Base-by-base conservation (phyloP, 2,329 filamentous ascomycete species). In the Colletotrichum coccodes region DNA sequence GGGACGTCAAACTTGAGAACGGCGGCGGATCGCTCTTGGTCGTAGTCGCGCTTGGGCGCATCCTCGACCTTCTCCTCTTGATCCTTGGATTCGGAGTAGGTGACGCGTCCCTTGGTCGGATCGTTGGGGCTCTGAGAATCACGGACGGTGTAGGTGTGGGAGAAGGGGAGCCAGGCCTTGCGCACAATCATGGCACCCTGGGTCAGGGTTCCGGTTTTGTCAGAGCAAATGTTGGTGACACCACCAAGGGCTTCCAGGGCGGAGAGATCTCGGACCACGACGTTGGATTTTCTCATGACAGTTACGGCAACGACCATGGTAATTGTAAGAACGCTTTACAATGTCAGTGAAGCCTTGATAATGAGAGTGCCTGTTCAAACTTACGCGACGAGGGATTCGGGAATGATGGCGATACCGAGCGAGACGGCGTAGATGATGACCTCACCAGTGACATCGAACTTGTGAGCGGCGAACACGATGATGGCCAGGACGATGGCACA, bases 171-270 rank as follows among this genome's bases (percentile, higher is more conserved):
- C 87, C 89, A 92, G 0, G 87, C 89, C 75, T 90, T 90, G 71
- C 89, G 85, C 18, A 90, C 88, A 71, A 92, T 89, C 91, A 92
- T 92, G 73, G 89, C 90, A 40, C 90, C 89, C 72, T 90, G 87
- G 0, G 90, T 91, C 16, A 91, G 80, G 0, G 91, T 93, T 16
- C 91, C 91, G 0, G 91, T 93, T 79, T 92, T 92, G 80, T 92
- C 91, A 28, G 90, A 92, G 78, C 91, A 93, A 73, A 93, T 91
- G 75, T 92, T 90, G 64, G 90, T 92, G 28, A 93, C 90, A 49
- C 89, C 90, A 14, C 91, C 91, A 2, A 93, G 84, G 14, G 90
- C 90, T 73, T 93, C 91, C 0, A 93, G 84, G 0, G 90, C 89
- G 4, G 89, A 89, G 49, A 93, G 82, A 73, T 92, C 90, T 71